Evolutionary conservation across 192 early-diverging fungal genomes (phyloP).

Genomic region (Pilaira anomala): DNA sequence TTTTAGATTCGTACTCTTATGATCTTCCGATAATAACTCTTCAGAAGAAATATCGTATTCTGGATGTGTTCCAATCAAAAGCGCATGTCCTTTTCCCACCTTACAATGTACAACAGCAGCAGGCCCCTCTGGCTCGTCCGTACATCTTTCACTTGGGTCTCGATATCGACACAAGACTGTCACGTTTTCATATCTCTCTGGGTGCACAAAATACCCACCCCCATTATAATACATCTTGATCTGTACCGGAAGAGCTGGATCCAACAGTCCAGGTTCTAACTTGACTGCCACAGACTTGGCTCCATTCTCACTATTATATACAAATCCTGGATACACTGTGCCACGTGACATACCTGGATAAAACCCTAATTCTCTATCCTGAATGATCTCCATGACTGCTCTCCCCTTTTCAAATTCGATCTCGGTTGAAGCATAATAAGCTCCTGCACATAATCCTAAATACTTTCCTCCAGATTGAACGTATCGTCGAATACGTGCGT

Average conservation of each 20-base stretch:
- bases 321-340: slow-evolving; percentile 77
- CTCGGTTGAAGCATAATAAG: slow-evolving; percentile 68
- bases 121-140: slow-evolving; percentile 24
- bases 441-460: slow-evolving; percentile 90
- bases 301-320: slow-evolving; percentile 76
- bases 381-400: slow-evolving; percentile 60
- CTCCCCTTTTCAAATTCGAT: slow-evolving; percentile 81
- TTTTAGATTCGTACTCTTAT: slow-evolving; percentile 38
- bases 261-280: slow-evolving; percentile 24
- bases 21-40: slow-evolving; percentile 48
- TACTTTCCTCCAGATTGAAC: slow-evolving; percentile 78
- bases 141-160: slow-evolving; percentile 2
- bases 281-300: slow-evolving; percentile 58
- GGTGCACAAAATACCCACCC: slow-evolving; percentile 63
- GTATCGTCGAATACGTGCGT: slow-evolving; percentile 60
- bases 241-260: neutral
- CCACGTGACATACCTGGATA: slow-evolving; percentile 69
- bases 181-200: slow-evolving; percentile 29
- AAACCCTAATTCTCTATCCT: slow-evolving; percentile 70
- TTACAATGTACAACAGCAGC: slow-evolving; percentile 68
- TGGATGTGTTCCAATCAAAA: slow-evolving; percentile 79
- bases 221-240: slow-evolving; percentile 67
- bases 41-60: slow-evolving; percentile 69
- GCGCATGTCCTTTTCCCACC: slow-evolving; percentile 63
- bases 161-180: slow-evolving; percentile 42